A percentile compares a stretch with the other conserved stretches of the same genome.
Evolutionary conservation across 2,329 filamentous ascomycete genomes (phyloP).

Genomic region (Phialophora chinensis): DNA sequence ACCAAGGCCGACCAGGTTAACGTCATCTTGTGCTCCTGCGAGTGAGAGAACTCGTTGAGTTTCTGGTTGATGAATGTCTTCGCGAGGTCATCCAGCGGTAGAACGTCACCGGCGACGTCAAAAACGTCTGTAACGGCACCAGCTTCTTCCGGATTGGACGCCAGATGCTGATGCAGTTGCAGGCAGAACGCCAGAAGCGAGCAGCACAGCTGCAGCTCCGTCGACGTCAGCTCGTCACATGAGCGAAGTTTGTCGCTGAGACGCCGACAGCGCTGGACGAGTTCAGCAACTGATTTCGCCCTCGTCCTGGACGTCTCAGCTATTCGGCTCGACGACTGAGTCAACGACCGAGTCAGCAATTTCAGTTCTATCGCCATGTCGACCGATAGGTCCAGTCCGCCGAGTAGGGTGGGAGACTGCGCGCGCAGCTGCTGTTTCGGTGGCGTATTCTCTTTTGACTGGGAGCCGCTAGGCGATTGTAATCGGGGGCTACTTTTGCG

Average conservation of each 20-base stretch:
- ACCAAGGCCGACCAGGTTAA: conserved; percentile 27
- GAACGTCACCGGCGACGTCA: background rate
- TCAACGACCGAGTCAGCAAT: background rate
- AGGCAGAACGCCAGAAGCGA: conserved; percentile 22
- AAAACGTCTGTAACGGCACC: background rate
- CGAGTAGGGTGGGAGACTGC: conserved; percentile 9
- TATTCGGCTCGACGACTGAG: background rate
- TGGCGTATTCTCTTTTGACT: background rate
- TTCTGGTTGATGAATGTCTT: conserved; percentile 31
- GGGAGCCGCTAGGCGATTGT: background rate
- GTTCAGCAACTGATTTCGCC: background rate
- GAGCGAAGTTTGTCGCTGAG: conserved; percentile 14
- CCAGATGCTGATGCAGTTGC: conserved; percentile 10
- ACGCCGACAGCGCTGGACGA: conserved; percentile 7
- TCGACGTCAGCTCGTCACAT: conserved; percentile 11
- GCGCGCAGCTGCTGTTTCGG: conserved; percentile 2
- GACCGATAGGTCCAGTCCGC: conserved; percentile 9
- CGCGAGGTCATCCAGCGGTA: conserved; percentile 16
- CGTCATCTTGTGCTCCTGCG: conserved; percentile 1
- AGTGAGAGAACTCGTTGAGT: conserved; percentile 9
- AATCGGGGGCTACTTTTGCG: background rate
- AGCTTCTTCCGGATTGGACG: background rate
- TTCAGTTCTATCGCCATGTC: background rate
- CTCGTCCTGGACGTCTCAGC: no score
- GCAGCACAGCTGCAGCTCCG: conserved; percentile 24